phyloP scores from a whole-genome alignment of 164 flowering plant species.

The Vitis cinerea region DNA sequence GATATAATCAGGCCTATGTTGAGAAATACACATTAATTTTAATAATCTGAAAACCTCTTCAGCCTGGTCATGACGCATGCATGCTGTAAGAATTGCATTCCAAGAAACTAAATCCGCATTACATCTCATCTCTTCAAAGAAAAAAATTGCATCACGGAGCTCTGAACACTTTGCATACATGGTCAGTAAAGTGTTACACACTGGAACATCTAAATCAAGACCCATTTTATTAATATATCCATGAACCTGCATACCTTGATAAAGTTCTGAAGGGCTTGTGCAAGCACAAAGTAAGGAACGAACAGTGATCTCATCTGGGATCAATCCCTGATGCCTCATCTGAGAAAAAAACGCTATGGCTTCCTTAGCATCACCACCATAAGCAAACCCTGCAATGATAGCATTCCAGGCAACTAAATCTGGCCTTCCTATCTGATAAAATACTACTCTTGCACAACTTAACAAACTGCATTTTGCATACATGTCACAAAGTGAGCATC shows the following conservation, averaged over 20 bases:
- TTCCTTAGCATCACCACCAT: constrained; percentile 34
- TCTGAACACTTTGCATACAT: constrained; percentile 61
- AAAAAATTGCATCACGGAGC: constrained; percentile 33
- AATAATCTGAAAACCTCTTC: constrained; percentile 43
- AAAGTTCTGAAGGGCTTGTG: constrained; percentile 24
- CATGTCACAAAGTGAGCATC: constrained; percentile 74
- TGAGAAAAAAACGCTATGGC: constrained; percentile 43
- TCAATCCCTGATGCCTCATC: constrained; percentile 42
- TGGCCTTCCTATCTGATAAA: constrained; percentile 48
- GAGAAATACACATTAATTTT: constrained; percentile 39
- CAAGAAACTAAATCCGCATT: constrained; percentile 56
- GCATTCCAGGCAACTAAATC: constrained; percentile 81
- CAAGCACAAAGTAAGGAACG: constrained; percentile 59
- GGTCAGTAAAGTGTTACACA: constrained; percentile 54
- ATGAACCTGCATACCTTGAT: constrained; percentile 55
- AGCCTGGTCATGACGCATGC: constrained; percentile 42
- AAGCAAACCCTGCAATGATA: constrained; percentile 56
- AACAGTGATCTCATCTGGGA: constrained; percentile 54
- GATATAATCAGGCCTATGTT: constrained; percentile 43
- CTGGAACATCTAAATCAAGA: constrained; percentile 33
- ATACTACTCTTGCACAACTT: constrained; percentile 42
- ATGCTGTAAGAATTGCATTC: constrained; percentile 66
- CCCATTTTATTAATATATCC: constrained; percentile 45
- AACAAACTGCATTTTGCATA: constrained; percentile 68
- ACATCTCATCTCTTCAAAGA: constrained; percentile 40